phyloP scores from a whole-genome alignment of 352 stramenopile genomes.

The Stramenopiles sp. region DNA sequence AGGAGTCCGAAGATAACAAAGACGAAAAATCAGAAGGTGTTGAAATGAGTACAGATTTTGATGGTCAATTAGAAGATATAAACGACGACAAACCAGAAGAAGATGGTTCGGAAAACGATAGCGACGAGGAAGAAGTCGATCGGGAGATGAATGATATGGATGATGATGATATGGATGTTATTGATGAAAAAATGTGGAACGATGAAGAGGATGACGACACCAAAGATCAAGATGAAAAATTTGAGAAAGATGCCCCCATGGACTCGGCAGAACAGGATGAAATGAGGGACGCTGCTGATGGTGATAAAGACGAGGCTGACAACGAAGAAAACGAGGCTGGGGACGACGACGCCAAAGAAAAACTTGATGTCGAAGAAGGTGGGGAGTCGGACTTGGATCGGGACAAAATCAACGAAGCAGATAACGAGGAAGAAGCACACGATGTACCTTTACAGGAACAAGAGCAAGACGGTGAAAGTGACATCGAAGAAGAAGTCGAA shows the following conservation, averaged over 20 bases:
- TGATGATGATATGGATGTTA: conserved; percentile 85
- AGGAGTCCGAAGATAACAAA: conserved; percentile 56
- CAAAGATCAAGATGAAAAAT: conserved; percentile 54
- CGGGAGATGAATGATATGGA: conserved; percentile 95
- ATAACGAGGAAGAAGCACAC: conserved; percentile 36
- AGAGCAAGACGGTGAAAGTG: conserved; percentile 19
- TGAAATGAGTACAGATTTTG: conserved; percentile 99
- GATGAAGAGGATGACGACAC: conserved; percentile 47
- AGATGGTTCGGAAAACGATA: conserved; percentile 28
- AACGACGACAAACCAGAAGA: conserved; percentile 35
- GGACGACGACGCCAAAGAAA: conserved; percentile 23
- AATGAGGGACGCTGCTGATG: conserved; percentile 10
- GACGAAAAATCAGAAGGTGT: conserved; percentile 63
- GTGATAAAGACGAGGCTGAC: conserved; percentile 20
- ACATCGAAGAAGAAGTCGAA: conserved; percentile 20
- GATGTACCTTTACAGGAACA: conserved; percentile 27
- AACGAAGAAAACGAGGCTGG: conserved; percentile 22
- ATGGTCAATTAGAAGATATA: conserved; percentile 94
- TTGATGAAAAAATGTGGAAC: conserved; percentile 98
- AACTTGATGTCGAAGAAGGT: conserved; percentile 16
- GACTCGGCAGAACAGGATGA: background rate
- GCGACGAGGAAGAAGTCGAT: conserved; percentile 82
- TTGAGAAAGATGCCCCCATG: conserved; percentile 55
- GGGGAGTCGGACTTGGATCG: conserved; percentile 15
- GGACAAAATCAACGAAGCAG: conserved; percentile 25